phyloP scores from a whole-genome alignment of 345 rosid species.

The Rhizophora mangle region DNA sequence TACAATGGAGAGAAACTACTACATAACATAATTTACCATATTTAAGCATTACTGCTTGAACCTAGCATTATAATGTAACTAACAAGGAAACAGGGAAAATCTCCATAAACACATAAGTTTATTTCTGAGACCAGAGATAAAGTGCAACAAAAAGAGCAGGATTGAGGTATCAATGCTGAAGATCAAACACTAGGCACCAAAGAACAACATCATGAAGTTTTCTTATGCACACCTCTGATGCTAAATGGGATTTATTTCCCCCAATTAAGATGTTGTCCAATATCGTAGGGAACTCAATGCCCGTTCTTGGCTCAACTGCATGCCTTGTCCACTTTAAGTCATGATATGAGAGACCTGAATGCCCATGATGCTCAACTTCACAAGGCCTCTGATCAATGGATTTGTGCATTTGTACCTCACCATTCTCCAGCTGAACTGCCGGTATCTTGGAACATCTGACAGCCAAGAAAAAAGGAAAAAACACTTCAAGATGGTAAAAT shows the following conservation, averaged over 20 bases:
- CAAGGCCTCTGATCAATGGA: slow-evolving; percentile 50
- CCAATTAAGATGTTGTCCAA: slow-evolving; percentile 39
- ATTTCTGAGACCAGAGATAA: not conserved
- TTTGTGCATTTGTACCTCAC: slow-evolving; percentile 34
- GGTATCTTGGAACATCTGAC: slow-evolving; percentile 53
- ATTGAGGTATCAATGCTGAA: not conserved
- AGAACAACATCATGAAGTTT: not conserved
- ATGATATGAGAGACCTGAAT: slow-evolving; percentile 44
- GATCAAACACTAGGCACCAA: not conserved
- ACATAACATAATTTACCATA: too few species aligned
- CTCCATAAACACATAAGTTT: not conserved
- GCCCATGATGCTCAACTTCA: slow-evolving; percentile 45
- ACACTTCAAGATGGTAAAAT: not conserved
- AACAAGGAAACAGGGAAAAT: too few species aligned
- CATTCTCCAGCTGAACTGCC: slow-evolving; percentile 38
- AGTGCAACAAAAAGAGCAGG: not conserved
- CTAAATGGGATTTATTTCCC: slow-evolving; percentile 35
- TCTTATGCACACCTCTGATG: slow-evolving; percentile 55
- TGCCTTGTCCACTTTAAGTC: slow-evolving; percentile 48
- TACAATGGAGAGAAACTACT: too few species aligned
- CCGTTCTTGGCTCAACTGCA: slow-evolving; percentile 71
- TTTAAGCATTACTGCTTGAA: too few species aligned
- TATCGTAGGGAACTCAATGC: slow-evolving; percentile 72
- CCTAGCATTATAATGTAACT: too few species aligned
- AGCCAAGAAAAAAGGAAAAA: slow-evolving; percentile 8